Evolutionary conservation across 2,329 filamentous ascomycete species (phyloP), one percentile per base, ranked within the genome.

Genomic region (Aspergillus tamarii): DNA sequence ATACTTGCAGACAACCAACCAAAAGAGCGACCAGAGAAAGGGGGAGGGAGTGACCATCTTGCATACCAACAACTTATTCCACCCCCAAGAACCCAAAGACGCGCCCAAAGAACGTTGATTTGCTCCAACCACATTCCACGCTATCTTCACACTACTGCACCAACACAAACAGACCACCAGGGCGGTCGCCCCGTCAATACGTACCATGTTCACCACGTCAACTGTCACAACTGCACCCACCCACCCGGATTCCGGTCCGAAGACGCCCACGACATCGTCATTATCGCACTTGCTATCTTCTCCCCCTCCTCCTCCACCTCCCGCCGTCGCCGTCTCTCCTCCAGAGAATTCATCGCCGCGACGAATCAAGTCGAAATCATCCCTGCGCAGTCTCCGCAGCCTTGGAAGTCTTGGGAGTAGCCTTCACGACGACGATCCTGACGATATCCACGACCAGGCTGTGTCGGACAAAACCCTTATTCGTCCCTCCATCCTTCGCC

Each of bases 401-500:
- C 50, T 75, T 41, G 75, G 70, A 26, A 77, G 76, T 62, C 50
- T 75, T 41, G 75, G 70, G 30, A 77, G 76, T 62, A 77, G 73
- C 55, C 66, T 73, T 34, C 67, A 73, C 67, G 75, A 76, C 58
- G 72, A 77, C 67, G 69, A 75, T 39, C 30, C 57, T 19, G 54
- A 60, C 63, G 63, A 70, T 8, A 70, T n/a, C 16, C 58, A 59
- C 12, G 61, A 66, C 39, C 68, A 72, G 23, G 58, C 67, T 11
- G 61, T 61, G 14, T 65, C 69, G 52, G 74, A 77, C 54, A 76
- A 76, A 60, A 70, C 67, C 19, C 61, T 70, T 26, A 67, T 71
- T 36, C 74, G 72, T 23, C 66, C 76, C 23, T 78, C 75, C 26
- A 76, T 81, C 64, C 75, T 81, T 57, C 78, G 78, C 63, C 77